phyloP scores from a whole-genome alignment of 2,329 filamentous ascomycete species.

The Tolypocladium amazonense region DNA sequence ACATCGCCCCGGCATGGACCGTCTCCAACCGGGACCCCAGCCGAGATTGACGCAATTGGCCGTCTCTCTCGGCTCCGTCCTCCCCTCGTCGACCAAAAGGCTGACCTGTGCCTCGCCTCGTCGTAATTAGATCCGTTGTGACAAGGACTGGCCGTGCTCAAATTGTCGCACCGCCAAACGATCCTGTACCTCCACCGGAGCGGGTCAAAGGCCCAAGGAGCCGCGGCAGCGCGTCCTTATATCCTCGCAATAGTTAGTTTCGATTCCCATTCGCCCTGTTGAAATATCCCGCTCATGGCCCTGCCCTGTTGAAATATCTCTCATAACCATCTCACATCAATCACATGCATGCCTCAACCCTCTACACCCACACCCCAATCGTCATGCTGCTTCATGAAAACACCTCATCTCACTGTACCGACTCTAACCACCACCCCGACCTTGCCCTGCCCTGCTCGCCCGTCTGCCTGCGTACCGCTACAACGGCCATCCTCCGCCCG shows the following conservation, averaged over 20 bases:
- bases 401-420: background rate
- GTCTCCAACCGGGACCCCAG: too few species aligned
- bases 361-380: background rate
- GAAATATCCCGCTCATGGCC: background rate
- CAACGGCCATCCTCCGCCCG: background rate
- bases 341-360: background rate
- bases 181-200: conserved; percentile 42
- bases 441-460: background rate
- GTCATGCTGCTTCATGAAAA: background rate
- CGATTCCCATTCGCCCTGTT: background rate
- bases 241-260: conserved; percentile 47
- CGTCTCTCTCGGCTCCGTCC: background rate
- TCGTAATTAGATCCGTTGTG: conserved; percentile 40
- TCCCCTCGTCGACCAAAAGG: background rate
- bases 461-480: background rate
- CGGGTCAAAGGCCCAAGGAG: conserved; percentile 43
- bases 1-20: too few species aligned
- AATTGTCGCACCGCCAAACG: conserved; percentile 45
- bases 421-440: background rate
- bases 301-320: background rate
- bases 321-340: background rate
- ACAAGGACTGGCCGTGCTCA: conserved; percentile 47
- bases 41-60: too few species aligned
- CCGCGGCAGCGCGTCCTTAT: conserved; percentile 46
- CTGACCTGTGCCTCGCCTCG: background rate